phyloP scores from a whole-genome alignment of 2,329 filamentous ascomycete genomes.

The Emericellopsis atlantica region DNA sequence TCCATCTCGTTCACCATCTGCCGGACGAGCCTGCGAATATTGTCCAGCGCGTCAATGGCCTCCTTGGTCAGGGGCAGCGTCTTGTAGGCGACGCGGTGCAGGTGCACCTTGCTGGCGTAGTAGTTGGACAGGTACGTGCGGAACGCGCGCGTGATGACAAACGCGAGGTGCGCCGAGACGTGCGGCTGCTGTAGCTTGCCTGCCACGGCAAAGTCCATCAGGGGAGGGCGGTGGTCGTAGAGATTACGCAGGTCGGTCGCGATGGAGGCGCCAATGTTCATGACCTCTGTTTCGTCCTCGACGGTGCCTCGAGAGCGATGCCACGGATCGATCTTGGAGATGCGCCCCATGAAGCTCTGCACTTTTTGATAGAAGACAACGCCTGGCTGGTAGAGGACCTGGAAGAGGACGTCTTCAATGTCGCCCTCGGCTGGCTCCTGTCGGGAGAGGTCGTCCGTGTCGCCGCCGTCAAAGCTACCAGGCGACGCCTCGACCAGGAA shows the following conservation, averaged over 20 bases:
- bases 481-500: slow-evolving; percentile 29
- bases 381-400: slow-evolving; percentile 40
- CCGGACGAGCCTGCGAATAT: slow-evolving; percentile 32
- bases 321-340: slow-evolving; percentile 43
- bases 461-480: slow-evolving; percentile 19
- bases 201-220: slow-evolving; percentile 43
- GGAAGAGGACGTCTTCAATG: slow-evolving; percentile 38
- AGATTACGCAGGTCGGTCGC: slow-evolving; percentile 34
- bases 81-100: slow-evolving; percentile 45
- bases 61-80: slow-evolving; percentile 37
- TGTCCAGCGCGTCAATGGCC: slow-evolving; percentile 30
- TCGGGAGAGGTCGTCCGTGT: slow-evolving; percentile 9
- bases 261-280: slow-evolving; percentile 38
- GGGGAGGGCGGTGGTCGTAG: slow-evolving; percentile 34
- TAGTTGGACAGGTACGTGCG: slow-evolving; percentile 44
- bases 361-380: slow-evolving; percentile 45
- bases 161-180: slow-evolving; percentile 33
- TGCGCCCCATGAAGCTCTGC: slow-evolving; percentile 42
- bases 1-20: slow-evolving; percentile 27
- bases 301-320: slow-evolving; percentile 42
- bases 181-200: slow-evolving; percentile 34
- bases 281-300: slow-evolving; percentile 44
- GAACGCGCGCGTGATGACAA: slow-evolving; percentile 37
- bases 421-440: slow-evolving; percentile 16
- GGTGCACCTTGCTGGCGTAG: slow-evolving; percentile 40